Conservation (phyloP, 257 asterid species). For the Jacaranda copaia region DNA sequence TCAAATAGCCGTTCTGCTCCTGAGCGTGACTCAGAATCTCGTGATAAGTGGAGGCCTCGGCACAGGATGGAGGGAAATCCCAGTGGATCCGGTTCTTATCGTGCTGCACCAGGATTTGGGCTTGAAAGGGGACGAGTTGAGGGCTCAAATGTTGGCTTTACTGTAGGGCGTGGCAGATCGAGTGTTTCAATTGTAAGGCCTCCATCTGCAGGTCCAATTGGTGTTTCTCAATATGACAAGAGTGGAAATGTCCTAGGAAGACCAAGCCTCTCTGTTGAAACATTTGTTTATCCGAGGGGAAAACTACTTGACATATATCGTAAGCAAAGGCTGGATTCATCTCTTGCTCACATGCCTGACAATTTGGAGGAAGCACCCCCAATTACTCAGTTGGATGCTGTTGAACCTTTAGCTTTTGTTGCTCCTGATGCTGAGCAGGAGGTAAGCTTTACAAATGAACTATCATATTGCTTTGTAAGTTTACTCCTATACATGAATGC, state of each 20-base stretch:
- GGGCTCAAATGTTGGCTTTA: slow-evolving; percentile 79
- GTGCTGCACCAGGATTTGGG: slow-evolving; percentile 99
- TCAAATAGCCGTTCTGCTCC: slow-evolving; percentile 61
- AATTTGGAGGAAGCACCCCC: slow-evolving; percentile 74
- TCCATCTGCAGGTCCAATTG: slow-evolving; percentile 61
- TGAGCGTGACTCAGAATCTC: slow-evolving; percentile 89
- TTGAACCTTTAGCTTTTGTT: slow-evolving; percentile 89
- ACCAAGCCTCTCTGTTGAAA: slow-evolving; percentile 37
- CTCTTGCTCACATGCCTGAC: slow-evolving; percentile 55
- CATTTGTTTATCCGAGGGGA: slow-evolving; percentile 84
- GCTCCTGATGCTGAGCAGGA: slow-evolving; percentile 85
- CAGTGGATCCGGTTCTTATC: slow-evolving; percentile 66
- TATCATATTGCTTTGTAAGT: not conserved
- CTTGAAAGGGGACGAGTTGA: slow-evolving; percentile 79
- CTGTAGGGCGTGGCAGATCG: slow-evolving; percentile 92
- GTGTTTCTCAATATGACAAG: slow-evolving; percentile 55
- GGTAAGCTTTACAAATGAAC: slow-evolving; percentile 53
- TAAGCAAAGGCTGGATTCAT: slow-evolving; percentile 59
- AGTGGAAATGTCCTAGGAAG: slow-evolving; percentile 63
- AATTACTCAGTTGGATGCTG: slow-evolving; percentile 55
- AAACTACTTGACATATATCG: slow-evolving; percentile 95
- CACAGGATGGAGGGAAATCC: slow-evolving; percentile 89
- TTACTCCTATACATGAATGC: not conserved
- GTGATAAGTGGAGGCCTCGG: slow-evolving; percentile 99
- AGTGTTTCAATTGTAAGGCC: slow-evolving; percentile 54